Conservation (phyloP, 108 stramenopile genomes). For the Pseudonitzschia pungens region DNA sequence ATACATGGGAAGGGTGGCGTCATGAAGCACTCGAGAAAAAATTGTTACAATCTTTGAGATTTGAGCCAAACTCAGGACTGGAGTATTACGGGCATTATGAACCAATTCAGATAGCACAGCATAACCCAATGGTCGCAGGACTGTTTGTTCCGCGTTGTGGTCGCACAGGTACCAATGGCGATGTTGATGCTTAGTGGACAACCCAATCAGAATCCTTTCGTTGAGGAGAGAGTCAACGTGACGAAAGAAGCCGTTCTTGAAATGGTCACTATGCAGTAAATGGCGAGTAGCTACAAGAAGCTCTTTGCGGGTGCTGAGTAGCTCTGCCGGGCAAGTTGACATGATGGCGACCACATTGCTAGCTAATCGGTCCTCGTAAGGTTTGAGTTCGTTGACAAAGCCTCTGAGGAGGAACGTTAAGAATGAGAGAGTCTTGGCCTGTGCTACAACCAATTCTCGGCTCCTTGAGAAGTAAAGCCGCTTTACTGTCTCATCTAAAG, state of each 20-base stretch:
- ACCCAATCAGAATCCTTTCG: conserved; percentile 77
- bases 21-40: conserved; percentile 88
- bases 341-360: conserved; percentile 79
- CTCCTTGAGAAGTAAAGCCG: conserved; percentile 56
- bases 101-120: conserved; percentile 90
- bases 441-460: conserved; percentile 73
- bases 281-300: conserved; percentile 88
- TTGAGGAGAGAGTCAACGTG: conserved; percentile 90
- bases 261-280: conserved; percentile 84
- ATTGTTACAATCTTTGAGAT: conserved; percentile 81
- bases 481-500: conserved; percentile 22
- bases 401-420: conserved; percentile 86
- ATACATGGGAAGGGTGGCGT: conserved; percentile 72
- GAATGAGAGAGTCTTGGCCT: conserved; percentile 91
- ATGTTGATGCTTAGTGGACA: conserved; percentile 22
- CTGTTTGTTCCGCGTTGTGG: conserved; percentile 52
- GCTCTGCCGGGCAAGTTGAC: conserved; percentile 80
- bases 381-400: conserved; percentile 74
- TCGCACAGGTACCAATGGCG: conserved; percentile 3
- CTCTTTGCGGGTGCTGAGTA: conserved; percentile 81
- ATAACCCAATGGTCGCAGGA: conserved; percentile 86
- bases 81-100: conserved; percentile 67
- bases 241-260: conserved; percentile 83
- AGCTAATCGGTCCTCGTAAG: conserved; percentile 78
- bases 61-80: conserved; percentile 71